Conservation (phyloP, 176 grass and related monocot species). For the Leersia perrieri region DNA sequence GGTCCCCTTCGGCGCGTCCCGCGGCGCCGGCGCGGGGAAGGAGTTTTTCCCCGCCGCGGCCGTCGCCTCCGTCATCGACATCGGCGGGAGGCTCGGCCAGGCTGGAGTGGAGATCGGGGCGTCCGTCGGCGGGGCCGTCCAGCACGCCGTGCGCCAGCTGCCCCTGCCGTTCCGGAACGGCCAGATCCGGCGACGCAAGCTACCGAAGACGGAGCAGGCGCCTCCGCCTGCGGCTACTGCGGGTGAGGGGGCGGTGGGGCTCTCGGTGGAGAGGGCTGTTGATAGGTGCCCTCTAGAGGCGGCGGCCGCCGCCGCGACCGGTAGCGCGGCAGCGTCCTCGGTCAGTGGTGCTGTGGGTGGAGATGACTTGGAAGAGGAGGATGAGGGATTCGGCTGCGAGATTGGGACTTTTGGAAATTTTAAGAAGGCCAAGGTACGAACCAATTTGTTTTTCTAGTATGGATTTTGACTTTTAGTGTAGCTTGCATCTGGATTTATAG, state of each 20-base stretch:
- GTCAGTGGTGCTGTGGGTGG: conserved; percentile 13
- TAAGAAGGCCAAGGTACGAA: conserved; percentile 62
- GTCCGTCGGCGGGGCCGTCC: conserved; percentile 79
- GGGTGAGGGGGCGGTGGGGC: neutral
- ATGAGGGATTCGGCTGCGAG: conserved; percentile 58
- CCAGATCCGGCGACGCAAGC: conserved; percentile 33
- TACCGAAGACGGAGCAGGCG: neutral
- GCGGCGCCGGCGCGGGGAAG: neutral
- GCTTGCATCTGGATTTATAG: neutral
- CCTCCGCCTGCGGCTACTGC: neutral
- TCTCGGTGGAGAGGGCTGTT: conserved; percentile 16
- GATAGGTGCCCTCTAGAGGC: conserved; percentile 55
- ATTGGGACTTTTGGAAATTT: conserved; percentile 56
- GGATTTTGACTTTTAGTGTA: neutral
- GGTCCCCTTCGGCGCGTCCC: conserved; percentile 28
- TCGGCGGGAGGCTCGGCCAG: conserved; percentile 86
- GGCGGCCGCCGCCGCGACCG: conserved; percentile 36
- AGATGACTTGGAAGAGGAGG: conserved; percentile 66
- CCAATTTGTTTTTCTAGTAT: neutral
- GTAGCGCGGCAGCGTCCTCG: conserved; percentile 29
- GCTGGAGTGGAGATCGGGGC: conserved; percentile 84
- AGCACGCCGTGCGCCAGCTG: conserved; percentile 75
- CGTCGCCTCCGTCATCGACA: conserved; percentile 72
- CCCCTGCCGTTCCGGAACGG: conserved; percentile 66
- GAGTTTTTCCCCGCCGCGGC: conserved; percentile 49